A percentile compares a stretch with the other conserved stretches of the same genome.
These are phyloP conservation scores for Cercospora sp. DNA, from an alignment of 2,329 filamentous ascomycete species.

Conservation along the genomic window DNA sequence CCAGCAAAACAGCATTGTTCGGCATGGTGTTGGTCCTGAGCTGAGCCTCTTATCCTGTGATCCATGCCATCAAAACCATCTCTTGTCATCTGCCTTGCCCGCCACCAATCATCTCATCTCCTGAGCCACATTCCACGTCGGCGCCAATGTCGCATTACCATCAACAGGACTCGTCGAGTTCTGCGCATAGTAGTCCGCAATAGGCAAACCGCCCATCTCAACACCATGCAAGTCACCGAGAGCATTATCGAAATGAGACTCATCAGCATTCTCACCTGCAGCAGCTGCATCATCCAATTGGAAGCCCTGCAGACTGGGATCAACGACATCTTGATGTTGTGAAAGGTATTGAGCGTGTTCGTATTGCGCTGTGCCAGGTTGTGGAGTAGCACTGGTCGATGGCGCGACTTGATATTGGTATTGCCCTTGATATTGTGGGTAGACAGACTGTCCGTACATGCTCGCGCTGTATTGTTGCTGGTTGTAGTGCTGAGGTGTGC, in stretches of 20 bases:
- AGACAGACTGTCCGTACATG: slow-evolving; percentile 28
- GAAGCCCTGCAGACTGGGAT: slow-evolving; percentile 33
- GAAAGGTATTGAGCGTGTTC: slow-evolving; percentile 38
- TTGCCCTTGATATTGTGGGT: slow-evolving; percentile 31
- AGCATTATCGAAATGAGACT: slow-evolving; percentile 36
- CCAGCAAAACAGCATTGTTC: not conserved
- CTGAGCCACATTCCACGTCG: slow-evolving; percentile 30
- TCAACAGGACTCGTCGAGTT: slow-evolving; percentile 29
- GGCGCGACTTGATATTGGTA: slow-evolving; percentile 24
- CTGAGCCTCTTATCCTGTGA: not conserved
- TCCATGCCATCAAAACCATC: not conserved
- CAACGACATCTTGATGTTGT: slow-evolving; percentile 36
- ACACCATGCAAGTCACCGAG: slow-evolving; percentile 30
- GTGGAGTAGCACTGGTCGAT: slow-evolving; percentile 21
- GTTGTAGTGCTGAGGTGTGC: slow-evolving; percentile 35
- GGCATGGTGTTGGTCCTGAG: not conserved
- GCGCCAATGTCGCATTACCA: slow-evolving; percentile 31
- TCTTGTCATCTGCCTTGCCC: not conserved
- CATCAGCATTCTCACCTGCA: slow-evolving; percentile 11
- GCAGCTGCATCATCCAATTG: slow-evolving; percentile 20
- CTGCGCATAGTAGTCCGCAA: slow-evolving; percentile 30
- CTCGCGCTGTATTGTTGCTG: slow-evolving; percentile 13
- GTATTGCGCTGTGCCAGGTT: slow-evolving; percentile 30
- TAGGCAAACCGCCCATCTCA: slow-evolving; percentile 29
- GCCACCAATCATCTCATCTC: slow-evolving; percentile 8